Evolutionary conservation across 1,139 yeast species (phyloP).

Genomic region (Sugiyamaella novakii): DNA sequence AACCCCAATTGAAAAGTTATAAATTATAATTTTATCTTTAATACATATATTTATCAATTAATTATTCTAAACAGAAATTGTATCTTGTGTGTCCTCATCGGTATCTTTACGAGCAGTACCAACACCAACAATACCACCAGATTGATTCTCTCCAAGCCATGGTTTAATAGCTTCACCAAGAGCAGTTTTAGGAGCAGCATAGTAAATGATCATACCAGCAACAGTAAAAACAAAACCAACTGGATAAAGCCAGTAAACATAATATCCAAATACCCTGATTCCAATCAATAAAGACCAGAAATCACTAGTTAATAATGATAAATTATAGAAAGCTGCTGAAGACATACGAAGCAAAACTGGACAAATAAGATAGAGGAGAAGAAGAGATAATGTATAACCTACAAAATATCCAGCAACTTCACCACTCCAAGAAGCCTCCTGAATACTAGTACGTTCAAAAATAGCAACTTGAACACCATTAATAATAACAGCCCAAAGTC

Average conservation of each 20-base stretch:
- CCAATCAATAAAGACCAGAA: constrained; percentile 51
- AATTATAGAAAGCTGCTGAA: constrained; percentile 50
- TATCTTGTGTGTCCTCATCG: constrained; percentile 20
- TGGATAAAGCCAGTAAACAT: constrained; percentile 50
- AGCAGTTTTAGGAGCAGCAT: constrained; percentile 42
- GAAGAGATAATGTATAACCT: constrained; percentile 47
- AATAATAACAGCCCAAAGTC: constrained; percentile 46
- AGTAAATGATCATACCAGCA: constrained; percentile 46
- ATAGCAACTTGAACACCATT: constrained; percentile 49
- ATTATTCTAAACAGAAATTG: constrained; percentile 5
- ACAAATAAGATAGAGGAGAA: constrained; percentile 45
- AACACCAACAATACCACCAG: constrained; percentile 45
- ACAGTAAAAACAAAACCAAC: constrained; percentile 49
- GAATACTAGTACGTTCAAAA: constrained; percentile 44
- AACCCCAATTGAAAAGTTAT: constrained; percentile 3
- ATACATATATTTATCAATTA: neutral
- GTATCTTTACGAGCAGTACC: constrained; percentile 43
- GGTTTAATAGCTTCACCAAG: constrained; percentile 48
- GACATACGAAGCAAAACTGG: constrained; percentile 50
- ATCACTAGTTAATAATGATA: constrained; percentile 48
- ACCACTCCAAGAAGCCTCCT: constrained; percentile 44
- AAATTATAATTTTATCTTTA: neutral
- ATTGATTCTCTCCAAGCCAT: constrained; percentile 49
- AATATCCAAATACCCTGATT: constrained; percentile 47
- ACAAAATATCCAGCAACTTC: constrained; percentile 47